Percentiles rank a stretch among this genome's conserved stretches.
Conservation (phyloP, 2,329 filamentous ascomycete species). For the Fusarium coicis region DNA sequence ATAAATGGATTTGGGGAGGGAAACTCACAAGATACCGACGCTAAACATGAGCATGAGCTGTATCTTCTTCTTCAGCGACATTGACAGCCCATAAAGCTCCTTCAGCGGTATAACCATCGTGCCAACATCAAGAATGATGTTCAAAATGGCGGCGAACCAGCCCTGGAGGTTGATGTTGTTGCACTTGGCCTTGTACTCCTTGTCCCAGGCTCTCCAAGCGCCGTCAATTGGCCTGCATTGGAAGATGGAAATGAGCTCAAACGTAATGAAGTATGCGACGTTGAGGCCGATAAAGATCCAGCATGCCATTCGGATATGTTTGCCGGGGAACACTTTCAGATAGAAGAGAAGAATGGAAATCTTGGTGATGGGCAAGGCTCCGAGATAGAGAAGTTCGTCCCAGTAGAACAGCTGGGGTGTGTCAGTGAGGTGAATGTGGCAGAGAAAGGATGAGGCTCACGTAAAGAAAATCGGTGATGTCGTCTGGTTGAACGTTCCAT, state of each 20-base stretch:
- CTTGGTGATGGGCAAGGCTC: not conserved
- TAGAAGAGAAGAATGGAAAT: constrained; percentile 21
- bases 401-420: not conserved
- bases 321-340: constrained; percentile 14
- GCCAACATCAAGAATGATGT: constrained; percentile 58
- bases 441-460: accelerated
- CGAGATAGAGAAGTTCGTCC: constrained; percentile 11
- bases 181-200: constrained; percentile 56
- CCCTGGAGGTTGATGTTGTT: constrained; percentile 58
- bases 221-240: constrained; percentile 59
- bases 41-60: constrained; percentile 29
- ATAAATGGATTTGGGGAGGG: accelerated
- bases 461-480: constrained; percentile 14
- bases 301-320: not conserved
- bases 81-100: constrained; percentile 6
- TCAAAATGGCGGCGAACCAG: constrained; percentile 61
- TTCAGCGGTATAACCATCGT: constrained; percentile 1
- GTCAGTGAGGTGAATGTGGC: accelerated
- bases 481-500: constrained; percentile 11
- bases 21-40: constrained; percentile 11
- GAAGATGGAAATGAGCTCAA: constrained; percentile 53
- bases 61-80: constrained; percentile 15
- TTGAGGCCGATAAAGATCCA: constrained; percentile 30
- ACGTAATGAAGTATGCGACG: constrained; percentile 30
- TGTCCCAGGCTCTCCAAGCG: constrained; percentile 62